Evolutionary conservation across 2,329 filamentous ascomycete genomes (phyloP), one percentile per base, ranked within the genome.

Genomic region (Phaeosphaeriaceae sp.): DNA sequence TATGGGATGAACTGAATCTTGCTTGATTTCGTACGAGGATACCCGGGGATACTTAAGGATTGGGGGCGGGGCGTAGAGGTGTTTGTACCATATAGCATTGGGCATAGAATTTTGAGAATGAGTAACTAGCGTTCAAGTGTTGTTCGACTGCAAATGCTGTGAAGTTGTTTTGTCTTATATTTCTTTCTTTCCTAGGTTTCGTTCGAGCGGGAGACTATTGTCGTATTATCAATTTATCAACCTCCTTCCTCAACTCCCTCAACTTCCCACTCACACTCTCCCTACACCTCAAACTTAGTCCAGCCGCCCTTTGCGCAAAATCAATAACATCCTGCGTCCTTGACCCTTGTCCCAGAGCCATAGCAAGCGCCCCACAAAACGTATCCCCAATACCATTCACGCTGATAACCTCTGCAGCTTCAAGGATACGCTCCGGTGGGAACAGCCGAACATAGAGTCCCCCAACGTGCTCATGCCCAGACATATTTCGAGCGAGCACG

Each of bases 381-480:
- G 94, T 97, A 74, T 99, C 94, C 0, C 94, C 94, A 2, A 91
- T 92, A 0, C 93, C 94, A 70, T 97, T 97, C 8, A 97, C 93
- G 38, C 91, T 96, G 1, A 93, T 85, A 1, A 96, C 80, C 20
- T 94, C 85, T 16, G 82, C 75, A 0, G 77, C 72, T 2, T 61
- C 50, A 5, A 96, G 80, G 13, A 78, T 75, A 67, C 89, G 85
- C 1, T 83, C 83, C 0, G 88, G 79, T 0, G 89, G 84, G 69
- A 90, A 76, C 0, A 87, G 69, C 5, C 85, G 75, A 87, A 97
- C 92, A 66, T 97, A 97, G 2, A 97, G 81, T 0, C 92, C 93
- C 0, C 92, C 78, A 0, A 80, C 76, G 23, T 83, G 79, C 2
- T 79, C 78, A 11, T 79, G 78, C 1, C 75, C 68, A 28, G 81